Evolutionary conservation across 768 basidiomycete genomes (phyloP).

Genomic region (Suillus spraguei): DNA sequence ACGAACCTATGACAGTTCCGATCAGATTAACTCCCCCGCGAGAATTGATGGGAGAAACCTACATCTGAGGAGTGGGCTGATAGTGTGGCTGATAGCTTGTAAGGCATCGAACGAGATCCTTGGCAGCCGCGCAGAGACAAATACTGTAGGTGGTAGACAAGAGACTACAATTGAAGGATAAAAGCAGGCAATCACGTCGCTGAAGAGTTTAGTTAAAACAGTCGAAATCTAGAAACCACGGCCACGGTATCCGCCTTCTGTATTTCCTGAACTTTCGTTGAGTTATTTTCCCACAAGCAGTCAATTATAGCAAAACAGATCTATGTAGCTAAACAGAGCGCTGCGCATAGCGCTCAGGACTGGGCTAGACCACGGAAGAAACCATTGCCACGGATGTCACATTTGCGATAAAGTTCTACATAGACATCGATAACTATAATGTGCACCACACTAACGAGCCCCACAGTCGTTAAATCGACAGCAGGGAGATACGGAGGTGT

Average conservation of each 20-base stretch:
- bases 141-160: not conserved
- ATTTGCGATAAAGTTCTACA: not conserved
- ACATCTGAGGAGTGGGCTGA: constrained; percentile 76
- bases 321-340: not conserved
- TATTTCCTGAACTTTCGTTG: constrained; percentile 10
- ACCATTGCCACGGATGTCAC: not conserved
- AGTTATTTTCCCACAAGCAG: not conserved
- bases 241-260: not conserved
- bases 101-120: constrained; percentile 51
- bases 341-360: not conserved
- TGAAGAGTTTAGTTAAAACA: constrained; percentile 8
- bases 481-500: constrained; percentile 88
- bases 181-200: not conserved
- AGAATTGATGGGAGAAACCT: constrained; percentile 32
- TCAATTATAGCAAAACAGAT: not conserved
- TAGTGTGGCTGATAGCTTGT: constrained; percentile 77
- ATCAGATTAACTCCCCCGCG: constrained; percentile 21
- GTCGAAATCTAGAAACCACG: constrained; percentile 10
- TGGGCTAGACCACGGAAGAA: not conserved
- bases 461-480: constrained; percentile 54
- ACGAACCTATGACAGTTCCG: constrained; percentile 63
- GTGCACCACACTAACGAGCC: constrained; percentile 89
- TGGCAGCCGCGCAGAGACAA: constrained; percentile 9
- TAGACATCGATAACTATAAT: constrained; percentile 38
- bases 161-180: not conserved